Evolutionary conservation across 1,139 yeast genomes (phyloP).

Genomic region (Hanseniaspora sp.): DNA sequence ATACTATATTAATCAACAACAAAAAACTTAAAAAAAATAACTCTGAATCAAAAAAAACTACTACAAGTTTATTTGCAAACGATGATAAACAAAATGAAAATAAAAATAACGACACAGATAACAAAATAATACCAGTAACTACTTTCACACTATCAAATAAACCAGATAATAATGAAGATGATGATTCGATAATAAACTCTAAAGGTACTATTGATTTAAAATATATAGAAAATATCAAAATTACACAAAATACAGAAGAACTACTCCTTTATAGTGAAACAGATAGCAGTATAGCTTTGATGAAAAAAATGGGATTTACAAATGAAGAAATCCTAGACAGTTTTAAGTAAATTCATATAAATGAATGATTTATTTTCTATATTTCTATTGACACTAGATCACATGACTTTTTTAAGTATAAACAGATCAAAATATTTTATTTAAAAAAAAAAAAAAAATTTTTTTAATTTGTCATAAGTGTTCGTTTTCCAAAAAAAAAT

Average conservation of each 20-base stretch:
- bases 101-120: not conserved
- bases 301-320: not conserved
- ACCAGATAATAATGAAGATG: not conserved
- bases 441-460: no score
- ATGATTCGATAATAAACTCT: not conserved
- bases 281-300: slow-evolving; percentile 2
- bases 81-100: not conserved
- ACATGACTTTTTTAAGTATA: no score
- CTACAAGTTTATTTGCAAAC: not conserved
- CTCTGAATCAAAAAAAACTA: not conserved
- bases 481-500: no score
- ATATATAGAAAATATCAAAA: not conserved
- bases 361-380: no score
- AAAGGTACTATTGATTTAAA: not conserved
- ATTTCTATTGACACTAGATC: no score
- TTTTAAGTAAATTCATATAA: not conserved
- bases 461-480: no score
- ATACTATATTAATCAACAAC: not conserved
- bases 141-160: not conserved
- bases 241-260: not conserved
- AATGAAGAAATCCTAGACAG: slow-evolving; percentile 5
- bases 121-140: not conserved
- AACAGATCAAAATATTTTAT: no score
- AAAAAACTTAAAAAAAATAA: not conserved
- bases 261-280: slow-evolving; percentile 6